Evolutionary conservation across 192 early-diverging fungal genomes (phyloP), one percentile per base, ranked within the genome.

Genomic region (Helicostylum pulchrum): DNA sequence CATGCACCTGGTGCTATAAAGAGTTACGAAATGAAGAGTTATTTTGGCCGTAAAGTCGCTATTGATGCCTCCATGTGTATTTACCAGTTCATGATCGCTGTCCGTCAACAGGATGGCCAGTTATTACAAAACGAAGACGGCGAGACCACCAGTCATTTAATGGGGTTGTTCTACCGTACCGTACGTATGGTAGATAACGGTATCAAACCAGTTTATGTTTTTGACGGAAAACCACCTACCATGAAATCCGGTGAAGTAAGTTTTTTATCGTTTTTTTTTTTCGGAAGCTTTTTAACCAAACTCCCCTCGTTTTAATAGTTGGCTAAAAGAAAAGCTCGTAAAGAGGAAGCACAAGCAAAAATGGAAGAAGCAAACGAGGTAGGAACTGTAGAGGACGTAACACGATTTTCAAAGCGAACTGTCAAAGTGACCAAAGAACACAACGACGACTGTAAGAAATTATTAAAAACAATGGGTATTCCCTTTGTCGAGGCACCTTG

Each of bases 51-150:
- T 57, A 97, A 96, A 66, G 90, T 99, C 5, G 97, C 97, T 17
- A 91, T 99, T 48, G 97, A 99, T 69, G 97, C 97, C 19, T 97
- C 95, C 12, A 99, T 94, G 86, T 90, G 90, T 48, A 89, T 99
- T 51, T 99, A 99, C 73, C 97, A 99, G 80, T 99, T 99, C 78
- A 86, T 99, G 72, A 92, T 99, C 53, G 97, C 95, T 9, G 95
- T 99, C 44, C 85, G 97, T 30, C 81, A 82, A 53, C 77, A 80
- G 20, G 95, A 97, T 60, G 97, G 97, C 1, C 85, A 91, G 77
- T 87, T 93, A 65, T 79, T 99, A 48, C 90, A 88, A 11, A 94
- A 92, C 58, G 90, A 92, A 62, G 80, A 83, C 4, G 97, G 97
- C 48, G 92, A 94, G 65, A 94, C 94, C 0, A 99, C 97, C 17